These are phyloP conservation scores for Penicillium antarcticum DNA, from an alignment of 495 filamentous ascomycete species.

Conservation along the genomic window DNA sequence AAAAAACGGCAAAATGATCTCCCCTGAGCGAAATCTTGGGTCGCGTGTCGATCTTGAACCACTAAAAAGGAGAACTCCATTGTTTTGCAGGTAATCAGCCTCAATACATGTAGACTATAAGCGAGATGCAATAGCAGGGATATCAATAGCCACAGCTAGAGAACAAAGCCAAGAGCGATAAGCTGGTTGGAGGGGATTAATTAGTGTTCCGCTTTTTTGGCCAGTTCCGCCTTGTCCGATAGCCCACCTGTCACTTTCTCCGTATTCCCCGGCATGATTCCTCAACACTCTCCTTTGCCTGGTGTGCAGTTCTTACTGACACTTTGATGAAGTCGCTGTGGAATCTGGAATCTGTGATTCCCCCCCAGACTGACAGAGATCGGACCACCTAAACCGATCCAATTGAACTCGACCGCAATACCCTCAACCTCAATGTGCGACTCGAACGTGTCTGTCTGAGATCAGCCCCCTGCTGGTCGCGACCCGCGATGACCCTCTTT, in stretches of 20 bases:
- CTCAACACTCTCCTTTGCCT: neutral
- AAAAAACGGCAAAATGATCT: neutral
- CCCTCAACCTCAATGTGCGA: slow-evolving; percentile 25
- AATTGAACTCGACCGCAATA: slow-evolving; percentile 17
- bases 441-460: slow-evolving; percentile 14
- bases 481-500: slow-evolving; percentile 54
- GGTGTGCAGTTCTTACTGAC: slow-evolving; percentile 7
- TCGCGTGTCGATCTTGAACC: slow-evolving; percentile 19
- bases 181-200: slow-evolving; percentile 3
- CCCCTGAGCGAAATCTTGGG: slow-evolving; percentile 6
- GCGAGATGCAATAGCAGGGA: too few relatives aligned
- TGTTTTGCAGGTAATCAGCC: too few relatives aligned
- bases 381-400: slow-evolving; percentile 17
- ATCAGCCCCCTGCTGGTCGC: slow-evolving; percentile 40
- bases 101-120: too few relatives aligned
- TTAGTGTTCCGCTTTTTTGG: slow-evolving; percentile 4
- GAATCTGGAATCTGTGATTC: slow-evolving; percentile 4
- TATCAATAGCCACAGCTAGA: neutral
- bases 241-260: slow-evolving; percentile 10
- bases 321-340: slow-evolving; percentile 10
- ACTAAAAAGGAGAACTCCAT: neutral
- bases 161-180: neutral
- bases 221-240: slow-evolving; percentile 6
- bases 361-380: slow-evolving; percentile 10
- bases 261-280: slow-evolving; percentile 13